Evolutionary conservation across 768 basidiomycete species (phyloP).

Genomic region (Mycena albidolilacea): DNA sequence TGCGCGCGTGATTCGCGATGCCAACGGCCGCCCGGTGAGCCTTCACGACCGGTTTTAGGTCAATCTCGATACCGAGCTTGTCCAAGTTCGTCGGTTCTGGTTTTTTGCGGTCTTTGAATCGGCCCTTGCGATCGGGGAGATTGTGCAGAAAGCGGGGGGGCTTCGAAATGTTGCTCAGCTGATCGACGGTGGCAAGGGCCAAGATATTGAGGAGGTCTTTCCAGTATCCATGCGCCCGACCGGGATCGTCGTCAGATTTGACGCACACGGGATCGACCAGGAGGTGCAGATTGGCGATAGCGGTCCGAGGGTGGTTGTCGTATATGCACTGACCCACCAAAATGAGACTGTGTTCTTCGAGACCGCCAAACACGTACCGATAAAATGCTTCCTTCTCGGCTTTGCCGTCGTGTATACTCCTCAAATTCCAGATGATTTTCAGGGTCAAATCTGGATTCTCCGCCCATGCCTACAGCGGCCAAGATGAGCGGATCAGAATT

Average conservation of each 20-base stretch:
- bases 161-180: slow-evolving; percentile 54
- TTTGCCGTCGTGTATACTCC: slow-evolving; percentile 82
- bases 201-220: slow-evolving; percentile 83
- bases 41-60: slow-evolving; percentile 42
- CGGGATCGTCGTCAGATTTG: slow-evolving; percentile 45
- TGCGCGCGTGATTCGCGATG: slow-evolving; percentile 49
- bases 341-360: background rate
- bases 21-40: slow-evolving; percentile 45
- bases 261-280: slow-evolving; percentile 68
- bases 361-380: slow-evolving; percentile 48
- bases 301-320: slow-evolving; percentile 77
- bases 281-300: slow-evolving; percentile 70
- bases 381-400: slow-evolving; percentile 74
- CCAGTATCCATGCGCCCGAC: slow-evolving; percentile 75
- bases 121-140: slow-evolving; percentile 19
- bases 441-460: slow-evolving; percentile 73
- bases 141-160: slow-evolving; percentile 50
- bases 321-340: slow-evolving; percentile 60
- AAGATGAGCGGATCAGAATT: too few relatives aligned
- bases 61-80: background rate
- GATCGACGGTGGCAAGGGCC: slow-evolving; percentile 67
- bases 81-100: background rate
- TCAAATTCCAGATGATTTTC: slow-evolving; percentile 75
- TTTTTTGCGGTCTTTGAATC: background rate
- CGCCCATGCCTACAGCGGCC: slow-evolving; percentile 59